These are phyloP conservation scores for Camelina sativa DNA, from an alignment of 345 rosid species.

Conservation along the genomic window DNA sequence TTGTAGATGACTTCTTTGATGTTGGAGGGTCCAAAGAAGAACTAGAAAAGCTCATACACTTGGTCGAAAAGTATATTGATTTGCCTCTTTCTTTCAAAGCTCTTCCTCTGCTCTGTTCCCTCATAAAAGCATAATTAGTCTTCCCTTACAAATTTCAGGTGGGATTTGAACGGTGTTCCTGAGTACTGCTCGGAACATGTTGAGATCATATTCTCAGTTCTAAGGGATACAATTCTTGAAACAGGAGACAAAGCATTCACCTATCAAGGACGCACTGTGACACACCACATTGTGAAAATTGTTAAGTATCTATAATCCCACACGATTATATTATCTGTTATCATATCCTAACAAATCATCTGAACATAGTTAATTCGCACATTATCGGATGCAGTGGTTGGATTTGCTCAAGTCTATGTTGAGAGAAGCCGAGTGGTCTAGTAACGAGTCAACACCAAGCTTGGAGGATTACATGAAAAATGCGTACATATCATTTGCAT, in stretches of 20 bases:
- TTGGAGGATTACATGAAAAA: conserved; percentile 73
- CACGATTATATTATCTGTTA: background rate
- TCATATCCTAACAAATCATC: conserved; percentile 14
- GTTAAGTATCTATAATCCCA: conserved; percentile 50
- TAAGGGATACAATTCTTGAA: conserved; percentile 69
- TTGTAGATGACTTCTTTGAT: conserved; percentile 88
- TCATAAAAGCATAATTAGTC: conserved; percentile 13
- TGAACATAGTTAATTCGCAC: background rate
- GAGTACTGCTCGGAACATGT: conserved; percentile 73
- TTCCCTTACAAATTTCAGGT: conserved; percentile 53
- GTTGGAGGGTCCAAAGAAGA: conserved; percentile 86
- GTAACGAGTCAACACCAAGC: conserved; percentile 60
- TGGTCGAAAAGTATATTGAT: conserved; percentile 63
- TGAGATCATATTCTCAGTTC: conserved; percentile 75
- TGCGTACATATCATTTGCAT: conserved; percentile 69
- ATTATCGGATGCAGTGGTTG: conserved; percentile 71
- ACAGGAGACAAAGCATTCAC: conserved; percentile 61
- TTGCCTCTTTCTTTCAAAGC: conserved; percentile 17
- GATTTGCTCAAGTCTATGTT: conserved; percentile 69
- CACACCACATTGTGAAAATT: conserved; percentile 56
- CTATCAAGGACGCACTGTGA: conserved; percentile 69
- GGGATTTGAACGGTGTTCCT: conserved; percentile 56
- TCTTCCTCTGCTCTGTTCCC: conserved; percentile 29
- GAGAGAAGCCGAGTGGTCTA: conserved; percentile 65
- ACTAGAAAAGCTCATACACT: conserved; percentile 61